Conservation (phyloP, 257 asterid species). For the Solanum corneliomulleri region DNA sequence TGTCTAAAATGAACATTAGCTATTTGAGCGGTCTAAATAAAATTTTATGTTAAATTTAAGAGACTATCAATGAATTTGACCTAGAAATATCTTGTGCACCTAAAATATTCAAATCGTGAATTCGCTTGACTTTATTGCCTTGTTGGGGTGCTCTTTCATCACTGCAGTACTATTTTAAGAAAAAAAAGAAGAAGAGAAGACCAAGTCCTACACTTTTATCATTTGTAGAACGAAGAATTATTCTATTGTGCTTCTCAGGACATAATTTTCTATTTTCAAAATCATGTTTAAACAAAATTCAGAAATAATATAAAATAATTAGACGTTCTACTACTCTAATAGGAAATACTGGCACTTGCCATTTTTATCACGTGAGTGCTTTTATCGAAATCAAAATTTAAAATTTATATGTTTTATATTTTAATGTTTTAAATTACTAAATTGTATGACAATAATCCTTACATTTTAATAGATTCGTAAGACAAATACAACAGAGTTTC, state of each 20-base stretch:
- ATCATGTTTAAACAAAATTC: background rate
- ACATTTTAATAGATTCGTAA: background rate
- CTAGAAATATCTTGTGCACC: too few relatives aligned
- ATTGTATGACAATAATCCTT: too few relatives aligned
- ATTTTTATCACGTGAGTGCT: background rate
- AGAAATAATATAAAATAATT: background rate
- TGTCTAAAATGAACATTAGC: too few relatives aligned
- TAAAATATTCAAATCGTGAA: too few relatives aligned
- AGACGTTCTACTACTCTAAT: too few relatives aligned
- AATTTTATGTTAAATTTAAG: too few relatives aligned
- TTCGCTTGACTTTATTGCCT: too few relatives aligned
- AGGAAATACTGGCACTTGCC: background rate
- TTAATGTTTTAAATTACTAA: too few relatives aligned
- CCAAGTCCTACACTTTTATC: background rate
- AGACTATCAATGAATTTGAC: accelerated
- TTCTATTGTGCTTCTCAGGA: background rate
- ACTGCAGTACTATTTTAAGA: too few relatives aligned
- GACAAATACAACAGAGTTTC: background rate
- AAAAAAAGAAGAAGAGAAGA: too few relatives aligned
- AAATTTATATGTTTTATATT: too few relatives aligned
- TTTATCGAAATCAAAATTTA: too few relatives aligned
- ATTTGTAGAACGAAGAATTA: background rate
- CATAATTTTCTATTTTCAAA: background rate
- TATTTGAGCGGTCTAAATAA: accelerated
- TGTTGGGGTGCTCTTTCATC: background rate